Percentiles rank a stretch among this genome's conserved stretches.
Evolutionary conservation across 495 filamentous ascomycete genomes (phyloP).

Genomic region (Lindgomyces ingoldianus): DNA sequence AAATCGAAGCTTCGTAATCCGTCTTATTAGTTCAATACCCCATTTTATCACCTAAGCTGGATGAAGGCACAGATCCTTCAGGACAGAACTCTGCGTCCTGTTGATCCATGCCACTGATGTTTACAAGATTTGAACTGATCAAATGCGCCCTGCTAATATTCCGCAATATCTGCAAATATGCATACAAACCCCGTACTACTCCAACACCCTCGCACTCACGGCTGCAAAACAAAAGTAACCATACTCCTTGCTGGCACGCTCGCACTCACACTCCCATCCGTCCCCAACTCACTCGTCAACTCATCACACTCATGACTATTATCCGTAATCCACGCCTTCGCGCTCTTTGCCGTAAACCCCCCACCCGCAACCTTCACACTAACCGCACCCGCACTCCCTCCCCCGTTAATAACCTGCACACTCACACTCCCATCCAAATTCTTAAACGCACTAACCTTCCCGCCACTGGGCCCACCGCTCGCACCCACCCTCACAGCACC

Average conservation of each 20-base stretch:
- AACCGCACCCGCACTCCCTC: conserved; percentile 9
- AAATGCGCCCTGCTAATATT: too few relatives aligned
- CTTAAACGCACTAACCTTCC: conserved; percentile 28
- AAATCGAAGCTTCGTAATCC: conserved; percentile 44
- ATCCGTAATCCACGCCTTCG: conserved; percentile 32
- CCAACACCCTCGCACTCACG: neutral
- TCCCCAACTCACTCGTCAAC: conserved; percentile 58
- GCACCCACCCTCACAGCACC: conserved; percentile 43
- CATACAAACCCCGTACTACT: neutral
- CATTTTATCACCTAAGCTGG: too few relatives aligned
- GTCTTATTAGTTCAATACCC: too few relatives aligned
- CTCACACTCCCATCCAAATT: conserved; percentile 25
- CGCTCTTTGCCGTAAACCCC: conserved; percentile 10
- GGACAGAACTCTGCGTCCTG: too few relatives aligned
- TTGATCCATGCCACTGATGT: too few relatives aligned
- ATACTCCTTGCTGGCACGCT: conserved; percentile 57
- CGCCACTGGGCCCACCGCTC: conserved; percentile 20
- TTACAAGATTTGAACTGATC: too few relatives aligned
- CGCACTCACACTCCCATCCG: conserved; percentile 51
- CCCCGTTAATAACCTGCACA: conserved; percentile 32
- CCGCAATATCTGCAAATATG: too few relatives aligned
- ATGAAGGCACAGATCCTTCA: too few relatives aligned
- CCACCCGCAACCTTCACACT: conserved; percentile 22
- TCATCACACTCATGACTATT: conserved; percentile 25
- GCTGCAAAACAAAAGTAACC: conserved; percentile 49